These are phyloP conservation scores for Pyricularia sp. DNA, from an alignment of 2,329 filamentous ascomycete species.

Conservation along the genomic window DNA sequence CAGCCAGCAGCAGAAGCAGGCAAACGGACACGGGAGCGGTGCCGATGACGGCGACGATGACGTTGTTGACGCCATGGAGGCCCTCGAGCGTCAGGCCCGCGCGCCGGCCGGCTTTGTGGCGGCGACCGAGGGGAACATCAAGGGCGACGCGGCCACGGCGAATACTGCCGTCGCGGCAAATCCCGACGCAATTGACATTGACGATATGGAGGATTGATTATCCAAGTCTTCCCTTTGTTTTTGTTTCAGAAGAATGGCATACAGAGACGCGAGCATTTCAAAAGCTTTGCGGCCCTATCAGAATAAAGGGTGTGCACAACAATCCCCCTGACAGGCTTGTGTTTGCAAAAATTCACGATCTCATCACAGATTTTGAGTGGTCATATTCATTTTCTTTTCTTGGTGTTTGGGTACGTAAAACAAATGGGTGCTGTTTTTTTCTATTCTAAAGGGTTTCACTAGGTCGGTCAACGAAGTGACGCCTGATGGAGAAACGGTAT, in stretches of 20 bases:
- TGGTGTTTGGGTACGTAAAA: neutral
- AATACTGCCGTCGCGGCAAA: conserved; percentile 47
- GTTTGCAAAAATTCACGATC: neutral
- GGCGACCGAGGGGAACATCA: conserved; percentile 54
- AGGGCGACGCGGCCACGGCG: conserved; percentile 43
- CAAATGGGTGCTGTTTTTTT: neutral
- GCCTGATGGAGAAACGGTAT: neutral
- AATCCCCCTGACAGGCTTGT: neutral
- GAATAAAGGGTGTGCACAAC: neutral
- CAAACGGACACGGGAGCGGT: conserved; percentile 31
- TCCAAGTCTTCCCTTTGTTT: neutral
- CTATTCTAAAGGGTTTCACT: neutral
- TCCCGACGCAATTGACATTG: conserved; percentile 77
- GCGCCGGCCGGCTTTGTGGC: conserved; percentile 89
- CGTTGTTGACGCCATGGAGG: conserved; percentile 75
- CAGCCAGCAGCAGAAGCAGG: conserved; percentile 51
- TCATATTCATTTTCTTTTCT: neutral
- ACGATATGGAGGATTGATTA: conserved; percentile 55
- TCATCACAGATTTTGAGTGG: neutral
- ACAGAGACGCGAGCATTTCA: neutral
- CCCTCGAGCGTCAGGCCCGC: conserved; percentile 76
- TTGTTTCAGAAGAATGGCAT: neutral
- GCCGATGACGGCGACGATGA: conserved; percentile 27
- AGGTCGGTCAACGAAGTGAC: neutral
- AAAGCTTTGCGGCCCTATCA: neutral